Conservation (phyloP, 208 protist genomes). For the Leishmania tropica region DNA sequence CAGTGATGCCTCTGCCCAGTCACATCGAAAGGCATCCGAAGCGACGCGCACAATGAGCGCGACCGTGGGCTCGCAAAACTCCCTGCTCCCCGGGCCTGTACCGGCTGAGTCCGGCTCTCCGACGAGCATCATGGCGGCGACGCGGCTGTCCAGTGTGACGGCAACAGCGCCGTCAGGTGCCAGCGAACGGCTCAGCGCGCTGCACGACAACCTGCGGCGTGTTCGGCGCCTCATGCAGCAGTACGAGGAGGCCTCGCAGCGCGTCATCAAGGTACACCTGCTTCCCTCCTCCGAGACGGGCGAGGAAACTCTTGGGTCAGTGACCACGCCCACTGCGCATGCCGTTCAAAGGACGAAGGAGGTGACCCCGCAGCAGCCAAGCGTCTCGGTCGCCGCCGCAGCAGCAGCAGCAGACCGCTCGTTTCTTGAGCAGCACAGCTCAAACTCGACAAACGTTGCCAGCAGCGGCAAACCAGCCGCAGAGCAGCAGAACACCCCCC, state of each 20-base stretch:
- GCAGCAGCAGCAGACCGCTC: constrained; percentile 15
- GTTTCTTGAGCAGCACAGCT: constrained; percentile 3
- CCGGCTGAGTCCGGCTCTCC: background rate
- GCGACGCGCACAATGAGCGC: background rate
- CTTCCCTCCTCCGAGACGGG: constrained; percentile 12
- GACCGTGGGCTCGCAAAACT: background rate
- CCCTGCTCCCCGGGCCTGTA: background rate
- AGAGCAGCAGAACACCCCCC: background rate
- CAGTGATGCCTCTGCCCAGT: background rate
- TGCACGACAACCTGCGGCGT: constrained; percentile 26
- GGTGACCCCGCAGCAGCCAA: background rate
- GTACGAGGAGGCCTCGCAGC: constrained; percentile 36
- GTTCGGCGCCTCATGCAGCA: constrained; percentile 35
- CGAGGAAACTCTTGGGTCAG: background rate
- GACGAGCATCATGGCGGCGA: background rate
- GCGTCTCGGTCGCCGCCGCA: background rate
- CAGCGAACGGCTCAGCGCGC: constrained; percentile 17
- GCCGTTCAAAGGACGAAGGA: background rate
- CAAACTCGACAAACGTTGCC: background rate
- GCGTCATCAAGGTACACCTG: constrained; percentile 25
- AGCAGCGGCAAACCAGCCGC: background rate
- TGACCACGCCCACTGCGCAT: background rate
- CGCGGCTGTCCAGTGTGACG: background rate
- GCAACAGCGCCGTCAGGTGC: constrained; percentile 1
- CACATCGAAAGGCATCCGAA: background rate